phyloP scores from a whole-genome alignment of 2,329 filamentous ascomycete species.

The Fusarium chaquense region DNA sequence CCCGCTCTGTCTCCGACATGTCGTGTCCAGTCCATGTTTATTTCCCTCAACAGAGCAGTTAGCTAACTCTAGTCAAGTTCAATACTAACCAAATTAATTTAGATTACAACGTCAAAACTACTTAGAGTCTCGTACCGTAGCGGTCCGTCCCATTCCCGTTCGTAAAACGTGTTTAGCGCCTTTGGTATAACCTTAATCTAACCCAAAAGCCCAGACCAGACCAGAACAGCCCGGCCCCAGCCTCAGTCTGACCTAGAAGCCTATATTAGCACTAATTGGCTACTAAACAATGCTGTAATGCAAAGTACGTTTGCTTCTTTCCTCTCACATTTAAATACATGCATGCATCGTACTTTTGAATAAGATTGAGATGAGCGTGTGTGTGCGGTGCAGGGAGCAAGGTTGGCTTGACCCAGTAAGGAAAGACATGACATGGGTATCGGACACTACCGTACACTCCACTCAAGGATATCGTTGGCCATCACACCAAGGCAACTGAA shows the following conservation, averaged over 20 bases:
- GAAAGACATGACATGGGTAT: neutral
- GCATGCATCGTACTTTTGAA: neutral
- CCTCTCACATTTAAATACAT: neutral
- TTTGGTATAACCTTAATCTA: constrained; percentile 37
- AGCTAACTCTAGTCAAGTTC: neutral
- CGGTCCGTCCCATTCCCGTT: constrained; percentile 33
- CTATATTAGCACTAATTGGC: neutral
- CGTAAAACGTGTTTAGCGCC: constrained; percentile 30
- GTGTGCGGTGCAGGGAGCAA: neutral
- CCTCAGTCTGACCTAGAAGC: neutral
- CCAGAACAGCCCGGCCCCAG: neutral
- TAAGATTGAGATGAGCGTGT: neutral
- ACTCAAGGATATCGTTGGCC: neutral
- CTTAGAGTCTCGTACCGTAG: constrained; percentile 3
- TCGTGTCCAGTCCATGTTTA: neutral
- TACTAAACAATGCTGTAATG: neutral
- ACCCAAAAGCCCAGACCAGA: constrained; percentile 12
- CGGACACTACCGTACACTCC: neutral
- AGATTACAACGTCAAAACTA: constrained; percentile 2
- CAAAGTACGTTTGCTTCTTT: constrained; percentile 6
- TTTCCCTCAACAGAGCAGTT: neutral
- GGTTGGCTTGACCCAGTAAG: neutral
- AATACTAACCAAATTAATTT: constrained; percentile 1
- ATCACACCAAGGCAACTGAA: neutral
- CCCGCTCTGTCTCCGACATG: constrained; percentile 8